Conservation (phyloP, 2,329 filamentous ascomycete species). For the Cordyceps militaris region DNA sequence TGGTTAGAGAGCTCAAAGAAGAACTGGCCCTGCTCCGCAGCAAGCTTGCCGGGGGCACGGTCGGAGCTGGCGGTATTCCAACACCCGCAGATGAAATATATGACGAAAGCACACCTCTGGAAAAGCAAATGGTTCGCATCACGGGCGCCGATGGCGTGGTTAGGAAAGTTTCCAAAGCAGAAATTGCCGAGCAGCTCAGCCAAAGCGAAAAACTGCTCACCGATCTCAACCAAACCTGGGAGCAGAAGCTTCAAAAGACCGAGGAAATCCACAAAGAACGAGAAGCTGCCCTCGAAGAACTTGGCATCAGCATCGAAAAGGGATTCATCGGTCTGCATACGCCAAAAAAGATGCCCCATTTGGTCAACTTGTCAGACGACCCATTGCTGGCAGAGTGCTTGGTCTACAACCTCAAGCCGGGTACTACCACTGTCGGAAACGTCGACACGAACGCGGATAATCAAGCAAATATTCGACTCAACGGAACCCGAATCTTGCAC, state of each 20-base stretch:
- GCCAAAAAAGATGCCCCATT: slow-evolving; percentile 97
- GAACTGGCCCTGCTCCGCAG: slow-evolving; percentile 79
- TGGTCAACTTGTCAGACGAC: slow-evolving; percentile 95
- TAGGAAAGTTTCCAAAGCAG: slow-evolving; percentile 96
- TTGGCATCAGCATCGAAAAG: slow-evolving; percentile 98
- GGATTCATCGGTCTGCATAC: slow-evolving; percentile 92
- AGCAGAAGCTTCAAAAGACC: slow-evolving; percentile 89
- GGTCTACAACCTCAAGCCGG: slow-evolving; percentile 96
- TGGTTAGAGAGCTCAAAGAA: slow-evolving; percentile 97
- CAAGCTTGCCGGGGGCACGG: slow-evolving; percentile 62
- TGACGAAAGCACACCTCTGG: slow-evolving; percentile 81
- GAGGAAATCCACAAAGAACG: slow-evolving; percentile 97
- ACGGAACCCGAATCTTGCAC: slow-evolving; percentile 85
- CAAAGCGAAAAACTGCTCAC: slow-evolving; percentile 95
- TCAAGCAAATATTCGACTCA: slow-evolving; percentile 83
- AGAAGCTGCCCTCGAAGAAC: slow-evolving; percentile 87
- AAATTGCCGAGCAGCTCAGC: slow-evolving; percentile 92
- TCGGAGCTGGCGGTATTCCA: slow-evolving; percentile 38
- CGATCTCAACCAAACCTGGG: slow-evolving; percentile 98
- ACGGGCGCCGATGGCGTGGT: slow-evolving; percentile 75
- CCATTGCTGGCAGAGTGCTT: slow-evolving; percentile 91
- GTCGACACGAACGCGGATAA: slow-evolving; percentile 71
- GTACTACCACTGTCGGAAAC: slow-evolving; percentile 88
- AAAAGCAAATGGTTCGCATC: slow-evolving; percentile 95
- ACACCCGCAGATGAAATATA: slow-evolving; percentile 73